A percentile compares a stretch with the other conserved stretches of the same genome.
Conservation (phyloP, 768 basidiomycete species). For the Pisolithus microcarpus region DNA sequence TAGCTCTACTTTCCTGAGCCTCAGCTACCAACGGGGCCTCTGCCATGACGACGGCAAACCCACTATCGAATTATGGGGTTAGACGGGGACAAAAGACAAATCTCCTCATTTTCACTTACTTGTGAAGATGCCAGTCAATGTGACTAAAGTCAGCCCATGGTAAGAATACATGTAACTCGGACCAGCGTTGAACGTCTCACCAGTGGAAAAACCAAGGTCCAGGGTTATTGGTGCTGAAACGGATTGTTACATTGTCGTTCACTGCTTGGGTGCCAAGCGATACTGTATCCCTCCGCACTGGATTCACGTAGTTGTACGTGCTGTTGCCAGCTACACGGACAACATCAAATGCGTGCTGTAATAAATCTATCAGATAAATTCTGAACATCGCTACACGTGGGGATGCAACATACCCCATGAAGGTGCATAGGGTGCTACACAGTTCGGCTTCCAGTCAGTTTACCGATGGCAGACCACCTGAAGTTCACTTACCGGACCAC, state of each 20-base stretch:
- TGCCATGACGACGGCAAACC: constrained; percentile 16
- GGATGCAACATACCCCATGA: constrained; percentile 32
- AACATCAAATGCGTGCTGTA: constrained; percentile 35
- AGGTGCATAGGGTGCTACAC: constrained; percentile 34
- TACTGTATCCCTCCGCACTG: constrained; percentile 46
- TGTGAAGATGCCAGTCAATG: constrained; percentile 14
- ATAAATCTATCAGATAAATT: neutral
- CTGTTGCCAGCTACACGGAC: constrained; percentile 33
- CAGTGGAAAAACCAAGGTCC: constrained; percentile 19
- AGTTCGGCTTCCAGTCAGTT: constrained; percentile 1
- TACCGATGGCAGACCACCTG: neutral
- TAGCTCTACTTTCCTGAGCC: constrained; percentile 1
- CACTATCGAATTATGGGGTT: constrained; percentile 30
- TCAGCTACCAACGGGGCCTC: constrained; percentile 7
- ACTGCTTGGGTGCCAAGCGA: constrained; percentile 18
- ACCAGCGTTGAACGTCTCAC: constrained; percentile 2
- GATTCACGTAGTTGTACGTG: constrained; percentile 41
- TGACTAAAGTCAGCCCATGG: constrained; percentile 9
- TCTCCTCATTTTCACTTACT: constrained; percentile 6
- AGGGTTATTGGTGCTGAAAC: constrained; percentile 60
- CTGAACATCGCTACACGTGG: neutral
- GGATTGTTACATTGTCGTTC: constrained; percentile 40
- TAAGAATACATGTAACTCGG: neutral
- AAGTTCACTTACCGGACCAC: constrained; percentile 6
- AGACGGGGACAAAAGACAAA: neutral